Percentiles rank a stretch among this genome's conserved stretches.
Conservation (phyloP, 345 rosid genomes). For the Eucalyptus victrix region DNA sequence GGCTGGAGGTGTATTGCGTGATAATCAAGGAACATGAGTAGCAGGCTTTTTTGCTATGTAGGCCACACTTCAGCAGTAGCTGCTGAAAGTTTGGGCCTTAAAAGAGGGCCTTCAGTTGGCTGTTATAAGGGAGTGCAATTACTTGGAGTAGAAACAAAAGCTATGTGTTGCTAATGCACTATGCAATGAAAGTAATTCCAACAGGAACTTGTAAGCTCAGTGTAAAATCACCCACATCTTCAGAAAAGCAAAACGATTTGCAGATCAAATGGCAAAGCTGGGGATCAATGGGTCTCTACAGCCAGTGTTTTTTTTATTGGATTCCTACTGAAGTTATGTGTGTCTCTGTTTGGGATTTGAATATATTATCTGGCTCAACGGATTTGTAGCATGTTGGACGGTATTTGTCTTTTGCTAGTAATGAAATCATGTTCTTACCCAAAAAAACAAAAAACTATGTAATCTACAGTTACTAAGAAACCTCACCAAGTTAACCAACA, state of each 20-base stretch:
- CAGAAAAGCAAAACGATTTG: neutral
- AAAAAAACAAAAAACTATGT: neutral
- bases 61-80: neutral
- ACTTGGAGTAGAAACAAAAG: neutral
- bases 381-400: neutral
- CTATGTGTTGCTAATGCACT: neutral
- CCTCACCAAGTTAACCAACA: neutral
- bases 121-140: neutral
- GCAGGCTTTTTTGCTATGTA: neutral
- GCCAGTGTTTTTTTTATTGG: neutral
- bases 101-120: neutral
- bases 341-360: neutral
- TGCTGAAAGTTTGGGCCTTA: neutral
- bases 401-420: neutral
- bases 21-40: neutral
- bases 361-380: neutral
- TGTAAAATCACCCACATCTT: neutral
- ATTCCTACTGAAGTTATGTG: neutral
- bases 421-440: neutral
- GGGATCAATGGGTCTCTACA: neutral
- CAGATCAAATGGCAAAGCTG: neutral
- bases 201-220: neutral
- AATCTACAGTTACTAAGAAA: neutral
- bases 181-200: neutral
- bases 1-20: neutral